Evolutionary conservation across 2,329 filamentous ascomycete genomes (phyloP).

Genomic region (Cladosporium halotolerans): DNA sequence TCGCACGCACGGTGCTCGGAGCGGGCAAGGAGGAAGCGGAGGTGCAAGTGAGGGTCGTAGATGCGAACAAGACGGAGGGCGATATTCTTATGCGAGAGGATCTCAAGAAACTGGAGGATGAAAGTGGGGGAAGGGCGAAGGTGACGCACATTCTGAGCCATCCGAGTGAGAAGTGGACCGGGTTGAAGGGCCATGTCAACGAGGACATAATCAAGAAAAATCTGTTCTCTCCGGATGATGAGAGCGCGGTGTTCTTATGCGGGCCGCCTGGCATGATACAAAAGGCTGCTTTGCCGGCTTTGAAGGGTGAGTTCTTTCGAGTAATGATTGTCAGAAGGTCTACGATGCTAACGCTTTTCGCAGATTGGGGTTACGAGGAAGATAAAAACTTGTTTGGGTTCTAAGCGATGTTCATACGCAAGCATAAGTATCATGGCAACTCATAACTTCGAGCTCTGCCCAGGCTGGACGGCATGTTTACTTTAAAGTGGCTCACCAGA

Average conservation of each 20-base stretch:
- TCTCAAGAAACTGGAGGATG: constrained; percentile 36
- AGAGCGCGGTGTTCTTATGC: constrained; percentile 41
- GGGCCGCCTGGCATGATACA: constrained; percentile 48
- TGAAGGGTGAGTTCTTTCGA: constrained; percentile 27
- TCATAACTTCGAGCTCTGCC: no score
- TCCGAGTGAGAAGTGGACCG: constrained; percentile 40
- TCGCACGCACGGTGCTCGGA: constrained; percentile 37
- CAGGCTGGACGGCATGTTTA: no score
- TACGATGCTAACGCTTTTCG: background rate
- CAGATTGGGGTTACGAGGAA: constrained; percentile 40
- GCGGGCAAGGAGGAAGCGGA: constrained; percentile 23
- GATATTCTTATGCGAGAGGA: constrained; percentile 43
- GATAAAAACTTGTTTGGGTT: constrained; percentile 43
- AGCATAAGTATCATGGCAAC: no score
- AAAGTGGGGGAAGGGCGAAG: constrained; percentile 35
- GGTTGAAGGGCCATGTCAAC: constrained; percentile 41
- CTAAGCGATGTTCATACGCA: constrained; percentile 14
- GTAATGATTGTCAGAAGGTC: constrained; percentile 14
- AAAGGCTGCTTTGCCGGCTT: constrained; percentile 44
- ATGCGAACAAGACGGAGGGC: constrained; percentile 44
- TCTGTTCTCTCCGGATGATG: constrained; percentile 38
- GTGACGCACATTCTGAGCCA: constrained; percentile 45
- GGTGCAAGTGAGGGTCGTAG: constrained; percentile 36
- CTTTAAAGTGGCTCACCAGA: no score
- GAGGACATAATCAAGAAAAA: constrained; percentile 35